Conservation (phyloP, 441 rosid species). For the Syzygium syzygioides region DNA sequence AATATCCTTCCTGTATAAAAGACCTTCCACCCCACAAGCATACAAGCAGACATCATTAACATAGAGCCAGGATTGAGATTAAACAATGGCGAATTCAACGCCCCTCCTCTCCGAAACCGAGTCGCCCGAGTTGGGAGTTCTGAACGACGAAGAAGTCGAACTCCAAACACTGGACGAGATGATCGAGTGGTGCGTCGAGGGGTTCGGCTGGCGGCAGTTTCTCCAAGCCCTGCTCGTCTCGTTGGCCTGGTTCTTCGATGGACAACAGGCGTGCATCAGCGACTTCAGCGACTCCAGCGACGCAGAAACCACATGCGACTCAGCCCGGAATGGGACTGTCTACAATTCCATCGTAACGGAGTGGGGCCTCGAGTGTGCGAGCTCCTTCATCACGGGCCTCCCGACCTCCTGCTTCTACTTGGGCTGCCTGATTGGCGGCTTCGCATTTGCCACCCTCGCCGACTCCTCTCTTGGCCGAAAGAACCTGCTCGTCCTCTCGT, state of each 20-base stretch:
- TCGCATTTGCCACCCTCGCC: slow-evolving; percentile 9
- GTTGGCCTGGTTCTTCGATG: slow-evolving; percentile 21
- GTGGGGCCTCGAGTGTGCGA: slow-evolving; percentile 20
- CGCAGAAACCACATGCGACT: not conserved
- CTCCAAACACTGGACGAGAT: not conserved
- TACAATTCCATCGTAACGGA: slow-evolving; percentile 19
- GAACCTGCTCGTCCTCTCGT: slow-evolving; percentile 9
- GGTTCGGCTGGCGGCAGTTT: slow-evolving; percentile 11
- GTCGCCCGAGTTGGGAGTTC: not conserved
- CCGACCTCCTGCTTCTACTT: slow-evolving; percentile 18
- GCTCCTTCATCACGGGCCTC: slow-evolving; percentile 13
- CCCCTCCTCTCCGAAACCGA: not conserved
- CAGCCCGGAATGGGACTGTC: slow-evolving; percentile 10
- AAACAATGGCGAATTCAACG: not conserved
- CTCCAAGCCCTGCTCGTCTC: slow-evolving; percentile 21
- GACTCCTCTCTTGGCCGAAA: slow-evolving; percentile 21
- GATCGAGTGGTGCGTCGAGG: slow-evolving; percentile 15
- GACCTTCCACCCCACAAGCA: not conserved
- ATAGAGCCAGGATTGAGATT: not conserved
- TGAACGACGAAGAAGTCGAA: not conserved
- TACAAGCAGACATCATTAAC: not conserved
- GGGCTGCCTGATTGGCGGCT: slow-evolving; percentile 19
- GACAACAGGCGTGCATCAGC: slow-evolving; percentile 24
- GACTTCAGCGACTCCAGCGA: slow-evolving; percentile 25
- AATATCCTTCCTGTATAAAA: not conserved